Base-by-base conservation (phyloP, 441 rosid species). In the Erodium trifolium region DNA sequence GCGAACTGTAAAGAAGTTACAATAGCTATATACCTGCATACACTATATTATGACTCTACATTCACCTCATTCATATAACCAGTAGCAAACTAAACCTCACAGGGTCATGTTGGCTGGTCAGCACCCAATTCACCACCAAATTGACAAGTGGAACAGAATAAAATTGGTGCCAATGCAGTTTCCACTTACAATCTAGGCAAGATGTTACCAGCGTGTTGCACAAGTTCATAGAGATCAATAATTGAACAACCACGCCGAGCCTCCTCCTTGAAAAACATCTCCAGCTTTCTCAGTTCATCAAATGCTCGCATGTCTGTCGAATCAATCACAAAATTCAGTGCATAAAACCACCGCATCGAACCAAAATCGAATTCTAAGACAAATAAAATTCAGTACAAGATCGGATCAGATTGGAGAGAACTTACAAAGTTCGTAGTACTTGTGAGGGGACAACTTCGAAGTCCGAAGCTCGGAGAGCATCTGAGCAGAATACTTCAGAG, bases 391-490 rank as follows among this genome's bases (percentile, higher is more conserved):
- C 23, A 55, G 67, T 53, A 4, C 3, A 35, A 29, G 69, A 73
- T 68, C 53, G 17, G 59, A 74, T 73, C 68, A 55, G 55, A 17
- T 57, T 71, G 45, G 70, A 63, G 64, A 69, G 62, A 69, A 60
- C 92, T 92, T 77, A 94, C 99, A 94, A 45, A 92, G 92, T 55
- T 88, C 93, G 74, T 92, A 94, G 76, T 94, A 94, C 77, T 94
- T 94, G 41, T 88, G 98, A 37, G 99, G 99, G 19, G 98, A 92
- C 43, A 94, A 93, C 86, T 90, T 92, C 65, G 97, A 92, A 73
- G 99, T 94, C 68, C 99, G 92, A 10, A 94, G 88, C 85, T 94
- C 98, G 45, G 98, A 87, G 5, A 94, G 84, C 99, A 94, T 92
- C 88, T 92, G 99, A 73, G 99, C 93, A 55, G 99, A 94, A 82